Percentiles rank a stretch among this genome's conserved stretches.
Conservation (phyloP, 345 rosid genomes). For the Bruguiera parviflora region DNA sequence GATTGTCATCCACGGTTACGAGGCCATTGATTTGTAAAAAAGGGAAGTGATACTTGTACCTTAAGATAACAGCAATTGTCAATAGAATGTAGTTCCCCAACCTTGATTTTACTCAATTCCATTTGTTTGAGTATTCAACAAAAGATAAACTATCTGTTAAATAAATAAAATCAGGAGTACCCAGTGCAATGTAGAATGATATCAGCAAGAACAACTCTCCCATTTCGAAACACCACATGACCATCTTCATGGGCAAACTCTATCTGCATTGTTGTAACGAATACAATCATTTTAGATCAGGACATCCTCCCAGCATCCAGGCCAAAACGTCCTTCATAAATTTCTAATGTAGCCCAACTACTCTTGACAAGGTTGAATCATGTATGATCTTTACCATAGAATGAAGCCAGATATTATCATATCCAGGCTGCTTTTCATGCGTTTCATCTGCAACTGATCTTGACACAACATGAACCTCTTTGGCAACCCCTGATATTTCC, state of each 20-base stretch:
- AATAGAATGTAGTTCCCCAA: neutral
- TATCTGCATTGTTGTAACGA: conserved; percentile 44
- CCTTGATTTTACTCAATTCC: neutral
- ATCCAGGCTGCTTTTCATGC: conserved; percentile 38
- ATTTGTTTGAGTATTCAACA: neutral
- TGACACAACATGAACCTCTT: conserved; percentile 74
- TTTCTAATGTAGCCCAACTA: conserved; percentile 11
- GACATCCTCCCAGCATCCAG: conserved; percentile 6
- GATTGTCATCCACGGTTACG: conserved; percentile 68
- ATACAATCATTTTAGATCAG: conserved; percentile 16
- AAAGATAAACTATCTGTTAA: neutral
- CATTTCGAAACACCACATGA: conserved; percentile 51
- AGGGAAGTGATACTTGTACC: conserved; percentile 88
- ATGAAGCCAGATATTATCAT: conserved; percentile 63
- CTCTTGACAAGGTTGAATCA: conserved; percentile 1
- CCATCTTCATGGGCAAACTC: conserved; percentile 58
- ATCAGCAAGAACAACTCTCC: conserved; percentile 44
- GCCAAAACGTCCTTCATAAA: neutral
- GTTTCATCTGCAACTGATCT: conserved; percentile 52
- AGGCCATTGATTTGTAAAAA: conserved; percentile 73
- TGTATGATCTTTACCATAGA: conserved; percentile 58
- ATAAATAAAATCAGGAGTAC: conserved; percentile 30
- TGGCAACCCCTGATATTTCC: conserved; percentile 63
- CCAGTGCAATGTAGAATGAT: conserved; percentile 81
- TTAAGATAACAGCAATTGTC: conserved; percentile 17